Evolutionary conservation across 2,329 filamentous ascomycete genomes (phyloP).

Genomic region (Alternaria sp.): DNA sequence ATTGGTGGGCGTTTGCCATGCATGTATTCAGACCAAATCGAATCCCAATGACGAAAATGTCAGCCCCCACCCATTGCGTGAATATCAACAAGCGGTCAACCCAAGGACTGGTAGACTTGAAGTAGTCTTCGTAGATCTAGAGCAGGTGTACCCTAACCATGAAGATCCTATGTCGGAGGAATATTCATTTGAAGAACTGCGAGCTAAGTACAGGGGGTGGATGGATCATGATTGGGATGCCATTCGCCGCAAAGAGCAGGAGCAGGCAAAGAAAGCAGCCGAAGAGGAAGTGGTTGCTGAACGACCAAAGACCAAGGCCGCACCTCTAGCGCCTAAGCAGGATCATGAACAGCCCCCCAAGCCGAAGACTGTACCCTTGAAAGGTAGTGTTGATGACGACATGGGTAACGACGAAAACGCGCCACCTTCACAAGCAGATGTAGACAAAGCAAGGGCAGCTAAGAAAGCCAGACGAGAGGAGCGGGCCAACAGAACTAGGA

Average conservation of each 20-base stretch:
- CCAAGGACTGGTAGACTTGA: constrained; percentile 83
- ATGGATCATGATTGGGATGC: constrained; percentile 62
- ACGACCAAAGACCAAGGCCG: constrained; percentile 20
- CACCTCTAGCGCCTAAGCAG: constrained; percentile 29
- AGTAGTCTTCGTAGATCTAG: constrained; percentile 85
- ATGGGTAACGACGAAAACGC: constrained; percentile 57
- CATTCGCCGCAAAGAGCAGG: constrained; percentile 39
- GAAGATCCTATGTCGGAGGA: constrained; percentile 73
- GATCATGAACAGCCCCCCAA: constrained; percentile 26
- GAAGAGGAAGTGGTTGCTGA: constrained; percentile 25
- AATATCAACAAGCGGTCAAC: constrained; percentile 82
- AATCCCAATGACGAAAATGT: constrained; percentile 44
- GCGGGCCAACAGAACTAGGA: constrained; percentile 59
- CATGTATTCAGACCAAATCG: constrained; percentile 62
- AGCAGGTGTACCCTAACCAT: constrained; percentile 82
- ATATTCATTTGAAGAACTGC: constrained; percentile 89
- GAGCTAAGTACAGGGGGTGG: constrained; percentile 78
- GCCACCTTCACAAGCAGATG: constrained; percentile 56
- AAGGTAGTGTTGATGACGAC: constrained; percentile 46
- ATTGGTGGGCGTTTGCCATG: constrained; percentile 65
- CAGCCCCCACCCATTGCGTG: constrained; percentile 71
- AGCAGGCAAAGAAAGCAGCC: constrained; percentile 36
- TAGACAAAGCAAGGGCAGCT: constrained; percentile 65
- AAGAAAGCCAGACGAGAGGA: constrained; percentile 60
- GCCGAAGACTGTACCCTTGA: constrained; percentile 42